Conservation (phyloP, 768 basidiomycete genomes). For the Amanita polypyramis region DNA sequence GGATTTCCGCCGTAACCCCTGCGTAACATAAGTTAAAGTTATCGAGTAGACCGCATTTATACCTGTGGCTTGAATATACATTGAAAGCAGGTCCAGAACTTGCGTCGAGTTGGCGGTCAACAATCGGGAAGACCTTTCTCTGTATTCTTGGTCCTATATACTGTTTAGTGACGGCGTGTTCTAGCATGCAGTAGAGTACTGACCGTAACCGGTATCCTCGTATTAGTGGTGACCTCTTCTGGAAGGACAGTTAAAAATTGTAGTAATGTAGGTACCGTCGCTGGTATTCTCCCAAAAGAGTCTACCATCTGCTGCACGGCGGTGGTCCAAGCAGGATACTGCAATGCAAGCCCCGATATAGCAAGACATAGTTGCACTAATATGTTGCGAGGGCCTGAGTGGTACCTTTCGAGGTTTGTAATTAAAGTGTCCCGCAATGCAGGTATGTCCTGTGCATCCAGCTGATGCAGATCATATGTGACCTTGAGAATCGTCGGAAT, state of each 20-base stretch:
- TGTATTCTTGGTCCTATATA: slow-evolving; percentile 65
- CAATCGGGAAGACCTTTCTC: slow-evolving; percentile 46
- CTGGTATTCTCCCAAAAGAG: slow-evolving; percentile 74
- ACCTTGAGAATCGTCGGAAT: slow-evolving; percentile 50
- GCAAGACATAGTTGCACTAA: slow-evolving; percentile 87
- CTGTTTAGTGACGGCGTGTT: slow-evolving; percentile 4
- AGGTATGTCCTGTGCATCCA: slow-evolving; percentile 59
- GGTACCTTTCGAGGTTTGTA: slow-evolving; percentile 60
- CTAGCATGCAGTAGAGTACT: slow-evolving; percentile 23
- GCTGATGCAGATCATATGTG: slow-evolving; percentile 88
- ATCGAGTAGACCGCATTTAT: slow-evolving; percentile 16
- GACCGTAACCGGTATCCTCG: slow-evolving; percentile 82
- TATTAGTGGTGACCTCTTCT: slow-evolving; percentile 79
- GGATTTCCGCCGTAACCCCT: slow-evolving; percentile 79
- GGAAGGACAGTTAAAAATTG: slow-evolving; percentile 88
- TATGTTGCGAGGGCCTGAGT: slow-evolving; percentile 71
- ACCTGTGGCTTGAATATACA: slow-evolving; percentile 90
- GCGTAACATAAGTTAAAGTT: slow-evolving; percentile 6
- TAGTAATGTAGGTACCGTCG: slow-evolving; percentile 72
- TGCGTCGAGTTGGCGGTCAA: slow-evolving; percentile 59
- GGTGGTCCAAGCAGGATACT: slow-evolving; percentile 78
- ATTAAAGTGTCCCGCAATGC: slow-evolving; percentile 85
- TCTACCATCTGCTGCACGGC: slow-evolving; percentile 77
- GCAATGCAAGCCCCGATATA: slow-evolving; percentile 82
- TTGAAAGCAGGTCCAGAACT: slow-evolving; percentile 66